phyloP scores from a whole-genome alignment of 176 grass and related monocot species.

The Eremochloa ophiuroides region DNA sequence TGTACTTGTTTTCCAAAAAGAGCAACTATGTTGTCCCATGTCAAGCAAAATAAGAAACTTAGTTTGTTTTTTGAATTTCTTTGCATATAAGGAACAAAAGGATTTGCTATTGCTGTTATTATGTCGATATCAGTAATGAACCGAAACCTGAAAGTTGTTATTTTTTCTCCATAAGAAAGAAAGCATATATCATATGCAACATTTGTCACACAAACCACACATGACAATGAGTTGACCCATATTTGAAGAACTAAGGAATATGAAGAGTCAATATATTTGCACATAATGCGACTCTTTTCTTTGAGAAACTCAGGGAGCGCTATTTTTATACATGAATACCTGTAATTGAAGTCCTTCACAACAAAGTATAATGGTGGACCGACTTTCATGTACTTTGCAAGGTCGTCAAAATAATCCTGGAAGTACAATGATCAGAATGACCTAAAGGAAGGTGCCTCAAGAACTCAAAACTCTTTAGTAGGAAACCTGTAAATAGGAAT shows the following conservation, averaged over 20 bases:
- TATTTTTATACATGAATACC: slow-evolving; percentile 41
- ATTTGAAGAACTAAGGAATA: neutral
- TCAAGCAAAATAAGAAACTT: slow-evolving; percentile 21
- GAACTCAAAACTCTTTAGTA: slow-evolving; percentile 11
- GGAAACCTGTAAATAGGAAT: slow-evolving; percentile 96
- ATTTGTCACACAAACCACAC: neutral
- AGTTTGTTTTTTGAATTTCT: neutral
- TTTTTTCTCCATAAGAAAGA: neutral
- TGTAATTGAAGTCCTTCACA: slow-evolving; percentile 96
- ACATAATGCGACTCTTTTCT: neutral
- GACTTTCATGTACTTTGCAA: slow-evolving; percentile 88
- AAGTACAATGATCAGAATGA: slow-evolving; percentile 12
- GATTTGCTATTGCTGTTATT: neutral
- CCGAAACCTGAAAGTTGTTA: neutral
- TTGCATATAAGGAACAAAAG: neutral
- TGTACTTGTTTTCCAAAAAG: neutral
- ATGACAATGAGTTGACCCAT: neutral
- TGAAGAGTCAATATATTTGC: slow-evolving; percentile 9
- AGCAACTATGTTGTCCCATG: neutral
- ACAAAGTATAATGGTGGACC: slow-evolving; percentile 98
- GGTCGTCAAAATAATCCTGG: slow-evolving; percentile 86
- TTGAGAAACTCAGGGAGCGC: neutral
- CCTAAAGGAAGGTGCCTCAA: neutral
- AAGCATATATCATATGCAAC: neutral
- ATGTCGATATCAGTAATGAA: neutral